phyloP scores from a whole-genome alignment of 257 asterid genomes.

The Solanum lycopersicoides region DNA sequence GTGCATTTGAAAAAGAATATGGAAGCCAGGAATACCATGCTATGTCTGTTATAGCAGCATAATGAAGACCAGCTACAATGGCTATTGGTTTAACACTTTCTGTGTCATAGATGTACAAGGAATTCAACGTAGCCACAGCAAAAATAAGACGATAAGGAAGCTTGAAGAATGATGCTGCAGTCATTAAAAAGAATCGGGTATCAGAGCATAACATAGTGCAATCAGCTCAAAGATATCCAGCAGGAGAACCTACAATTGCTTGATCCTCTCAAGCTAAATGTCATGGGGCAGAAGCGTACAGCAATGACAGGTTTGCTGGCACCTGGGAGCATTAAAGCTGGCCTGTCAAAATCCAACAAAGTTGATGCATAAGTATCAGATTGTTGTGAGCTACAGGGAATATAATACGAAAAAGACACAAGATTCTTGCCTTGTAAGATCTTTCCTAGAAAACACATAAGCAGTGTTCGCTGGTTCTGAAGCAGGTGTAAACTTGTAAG shows the following conservation, averaged over 20 bases:
- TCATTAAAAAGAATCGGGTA: background rate
- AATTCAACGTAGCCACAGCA: slow-evolving; percentile 92
- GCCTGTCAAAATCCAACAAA: slow-evolving; percentile 38
- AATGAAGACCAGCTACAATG: slow-evolving; percentile 79
- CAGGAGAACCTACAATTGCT: slow-evolving; percentile 36
- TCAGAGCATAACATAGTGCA: slow-evolving; percentile 6
- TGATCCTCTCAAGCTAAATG: slow-evolving; percentile 54
- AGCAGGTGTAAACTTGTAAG: slow-evolving; percentile 52
- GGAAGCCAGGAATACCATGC: slow-evolving; percentile 51
- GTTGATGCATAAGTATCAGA: background rate
- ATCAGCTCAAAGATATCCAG: background rate
- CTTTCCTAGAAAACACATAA: slow-evolving; percentile 75
- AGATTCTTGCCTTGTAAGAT: slow-evolving; percentile 76
- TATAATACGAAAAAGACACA: background rate
- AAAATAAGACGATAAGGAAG: slow-evolving; percentile 88
- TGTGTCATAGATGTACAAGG: slow-evolving; percentile 80
- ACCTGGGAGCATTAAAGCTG: slow-evolving; percentile 96
- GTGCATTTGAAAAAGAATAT: background rate
- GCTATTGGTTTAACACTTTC: slow-evolving; percentile 87
- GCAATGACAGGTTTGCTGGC: slow-evolving; percentile 94
- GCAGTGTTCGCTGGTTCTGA: slow-evolving; percentile 76
- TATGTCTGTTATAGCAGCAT: slow-evolving; percentile 92
- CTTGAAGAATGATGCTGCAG: slow-evolving; percentile 64
- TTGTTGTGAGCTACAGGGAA: background rate
- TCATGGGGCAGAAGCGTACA: slow-evolving; percentile 85